Base-by-base conservation (phyloP, 2,329 filamentous ascomycete genomes). In the Ceratocystiopsis brevicomis region DNA sequence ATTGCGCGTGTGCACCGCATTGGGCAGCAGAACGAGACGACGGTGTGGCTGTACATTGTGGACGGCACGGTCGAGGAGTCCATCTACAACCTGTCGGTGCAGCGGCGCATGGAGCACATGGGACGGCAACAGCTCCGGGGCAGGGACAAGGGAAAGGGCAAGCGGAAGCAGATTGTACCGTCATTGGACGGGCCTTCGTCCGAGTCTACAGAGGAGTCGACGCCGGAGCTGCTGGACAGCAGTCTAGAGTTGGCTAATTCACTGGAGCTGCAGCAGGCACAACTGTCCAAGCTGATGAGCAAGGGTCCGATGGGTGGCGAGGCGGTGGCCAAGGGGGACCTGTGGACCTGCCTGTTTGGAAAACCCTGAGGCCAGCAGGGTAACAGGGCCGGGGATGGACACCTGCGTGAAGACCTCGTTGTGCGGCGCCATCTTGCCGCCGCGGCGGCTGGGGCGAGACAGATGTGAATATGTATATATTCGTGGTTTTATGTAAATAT, bases 1-100 rank as follows among this genome's bases (percentile, higher is more conserved):
- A 93, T 96, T 54, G 87, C 88, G 1, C 80, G 90, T 44, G 87
- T 98, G 1, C 86, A 98, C 56, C 76, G 90, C 34, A 98, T 98
- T 49, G 90, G 90, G 0, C 90, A 96, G 59, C 69, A 78, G 49
- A 76, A 82, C 42, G 71, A 82, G 50, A 98, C 90, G 0, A 94
- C 84, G 0, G 86, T 96, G 1, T 96, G 87, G 81, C 80, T 95
- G 59, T 96, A 96, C 57, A 69, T 96, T 3, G 73, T 95, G n/a
- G 76, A 80, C 15, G 83, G 81, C 42, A 93, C 88, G 0, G 84
- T 96, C 0, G 90, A 98, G 56, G 81, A 93, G 61, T 81, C 81
- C 2, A 92, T 96, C 48, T 86, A 96, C 60, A 76, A 87, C 46
- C 71, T 95, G 33, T 90, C 84, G 0, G 84, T 93, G 1, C 68